These are phyloP conservation scores for Fraxinus angustifolia DNA, from an alignment of 305 asterid species.

Conservation along the genomic window DNA sequence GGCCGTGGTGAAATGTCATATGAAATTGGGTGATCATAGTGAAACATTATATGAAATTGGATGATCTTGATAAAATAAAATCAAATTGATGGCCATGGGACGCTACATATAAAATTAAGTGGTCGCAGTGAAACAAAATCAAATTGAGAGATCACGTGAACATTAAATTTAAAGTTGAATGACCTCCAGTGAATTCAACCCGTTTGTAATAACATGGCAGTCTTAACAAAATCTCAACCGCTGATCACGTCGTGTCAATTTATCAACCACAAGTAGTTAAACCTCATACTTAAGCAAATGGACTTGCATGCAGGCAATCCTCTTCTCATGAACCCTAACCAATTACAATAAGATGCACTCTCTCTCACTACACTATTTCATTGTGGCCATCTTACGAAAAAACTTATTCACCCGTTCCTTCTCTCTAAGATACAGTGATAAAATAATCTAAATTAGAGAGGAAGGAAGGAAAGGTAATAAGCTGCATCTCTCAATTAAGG, in stretches of 20 bases:
- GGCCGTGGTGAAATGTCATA: too few species aligned
- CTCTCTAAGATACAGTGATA: background rate
- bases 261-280: background rate
- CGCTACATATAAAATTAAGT: too few species aligned
- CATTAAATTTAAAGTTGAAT: too few species aligned
- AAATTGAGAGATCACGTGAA: too few species aligned
- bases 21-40: too few species aligned
- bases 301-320: conserved; percentile 17
- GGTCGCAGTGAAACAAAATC: too few species aligned
- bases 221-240: background rate
- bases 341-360: background rate
- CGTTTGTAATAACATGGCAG: too few species aligned
- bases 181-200: too few species aligned
- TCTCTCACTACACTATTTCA: background rate
- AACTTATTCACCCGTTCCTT: background rate
- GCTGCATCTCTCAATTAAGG: conserved; percentile 19
- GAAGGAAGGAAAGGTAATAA: conserved; percentile 3
- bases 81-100: too few species aligned
- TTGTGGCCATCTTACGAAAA: conserved; percentile 15
- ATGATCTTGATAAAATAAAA: too few species aligned
- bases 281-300: background rate
- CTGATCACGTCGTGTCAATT: background rate
- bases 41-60: too few species aligned
- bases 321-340: conserved; percentile 38
- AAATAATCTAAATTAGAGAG: conserved; percentile 6